These are phyloP conservation scores for Penicillium janthinellum DNA, from an alignment of 2,329 filamentous ascomycete species.

Conservation along the genomic window DNA sequence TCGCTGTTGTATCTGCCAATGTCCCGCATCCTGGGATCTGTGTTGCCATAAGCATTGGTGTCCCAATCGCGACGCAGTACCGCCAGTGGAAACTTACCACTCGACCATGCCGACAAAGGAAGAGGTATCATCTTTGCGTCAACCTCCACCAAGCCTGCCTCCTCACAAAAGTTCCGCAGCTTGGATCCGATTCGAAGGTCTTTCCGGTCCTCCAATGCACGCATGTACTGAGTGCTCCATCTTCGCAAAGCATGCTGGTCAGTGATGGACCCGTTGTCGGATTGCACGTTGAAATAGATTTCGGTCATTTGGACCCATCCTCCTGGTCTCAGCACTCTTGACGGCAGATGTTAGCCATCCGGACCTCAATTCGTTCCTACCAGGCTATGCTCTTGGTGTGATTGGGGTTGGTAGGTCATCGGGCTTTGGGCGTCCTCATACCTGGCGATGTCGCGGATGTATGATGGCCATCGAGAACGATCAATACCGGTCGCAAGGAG, in stretches of 20 bases:
- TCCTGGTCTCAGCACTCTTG: slow-evolving; percentile 62
- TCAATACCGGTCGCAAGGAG: slow-evolving; percentile 65
- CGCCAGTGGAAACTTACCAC: slow-evolving; percentile 50
- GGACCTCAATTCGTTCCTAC: background rate
- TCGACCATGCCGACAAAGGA: slow-evolving; percentile 71
- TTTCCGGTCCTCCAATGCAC: slow-evolving; percentile 64
- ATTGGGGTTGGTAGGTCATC: background rate
- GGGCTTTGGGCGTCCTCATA: slow-evolving; percentile 27
- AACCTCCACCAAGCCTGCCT: slow-evolving; percentile 68
- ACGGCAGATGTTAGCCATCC: slow-evolving; percentile 11
- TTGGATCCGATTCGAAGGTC: slow-evolving; percentile 66
- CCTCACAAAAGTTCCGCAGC: slow-evolving; percentile 60
- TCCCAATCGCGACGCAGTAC: background rate
- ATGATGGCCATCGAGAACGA: slow-evolving; percentile 69
- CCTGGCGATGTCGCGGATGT: slow-evolving; percentile 72
- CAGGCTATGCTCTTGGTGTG: background rate
- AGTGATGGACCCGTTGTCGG: slow-evolving; percentile 76
- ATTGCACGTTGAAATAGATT: slow-evolving; percentile 82
- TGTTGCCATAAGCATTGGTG: slow-evolving; percentile 22
- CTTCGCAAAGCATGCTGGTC: slow-evolving; percentile 64
- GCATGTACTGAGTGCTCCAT: slow-evolving; percentile 68
- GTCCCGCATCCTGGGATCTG: slow-evolving; percentile 45
- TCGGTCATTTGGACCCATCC: slow-evolving; percentile 92
- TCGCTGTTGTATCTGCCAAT: slow-evolving; percentile 46
- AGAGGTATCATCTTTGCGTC: slow-evolving; percentile 66